Percentiles rank a stretch among this genome's conserved stretches.
These are phyloP conservation scores for Talaromyces piceae DNA, from an alignment of 2,329 filamentous ascomycete genomes.

Conservation along the genomic window DNA sequence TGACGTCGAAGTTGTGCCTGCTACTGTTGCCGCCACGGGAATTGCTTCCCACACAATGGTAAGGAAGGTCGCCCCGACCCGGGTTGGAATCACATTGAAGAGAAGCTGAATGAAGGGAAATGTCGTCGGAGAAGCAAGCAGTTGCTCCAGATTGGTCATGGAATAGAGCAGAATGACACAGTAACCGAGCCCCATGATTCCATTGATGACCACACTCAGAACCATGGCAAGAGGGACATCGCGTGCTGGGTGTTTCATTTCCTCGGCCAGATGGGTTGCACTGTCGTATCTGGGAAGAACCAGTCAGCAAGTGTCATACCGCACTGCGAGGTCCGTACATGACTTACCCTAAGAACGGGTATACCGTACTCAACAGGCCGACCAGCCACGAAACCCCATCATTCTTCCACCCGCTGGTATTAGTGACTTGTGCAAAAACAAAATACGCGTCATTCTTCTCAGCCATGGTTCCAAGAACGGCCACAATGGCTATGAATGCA, in stretches of 20 bases:
- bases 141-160: neutral
- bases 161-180: neutral
- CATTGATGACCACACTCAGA: neutral
- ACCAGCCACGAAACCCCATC: neutral
- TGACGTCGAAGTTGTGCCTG: neutral
- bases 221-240: neutral
- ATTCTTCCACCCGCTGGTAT: neutral
- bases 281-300: neutral
- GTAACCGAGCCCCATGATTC: neutral
- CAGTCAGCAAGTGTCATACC: neutral
- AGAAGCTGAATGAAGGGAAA: neutral
- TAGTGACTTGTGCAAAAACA: neutral
- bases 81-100: neutral
- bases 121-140: neutral
- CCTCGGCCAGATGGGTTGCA: neutral
- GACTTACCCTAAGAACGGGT: neutral
- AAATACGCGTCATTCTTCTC: neutral
- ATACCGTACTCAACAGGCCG: neutral
- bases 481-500: neutral
- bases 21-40: neutral
- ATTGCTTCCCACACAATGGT: neutral
- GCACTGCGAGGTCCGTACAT: neutral
- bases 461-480: neutral
- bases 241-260: neutral
- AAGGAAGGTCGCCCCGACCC: neutral